phyloP scores from a whole-genome alignment of 305 asterid genomes.

The Rubia peregrina region DNA sequence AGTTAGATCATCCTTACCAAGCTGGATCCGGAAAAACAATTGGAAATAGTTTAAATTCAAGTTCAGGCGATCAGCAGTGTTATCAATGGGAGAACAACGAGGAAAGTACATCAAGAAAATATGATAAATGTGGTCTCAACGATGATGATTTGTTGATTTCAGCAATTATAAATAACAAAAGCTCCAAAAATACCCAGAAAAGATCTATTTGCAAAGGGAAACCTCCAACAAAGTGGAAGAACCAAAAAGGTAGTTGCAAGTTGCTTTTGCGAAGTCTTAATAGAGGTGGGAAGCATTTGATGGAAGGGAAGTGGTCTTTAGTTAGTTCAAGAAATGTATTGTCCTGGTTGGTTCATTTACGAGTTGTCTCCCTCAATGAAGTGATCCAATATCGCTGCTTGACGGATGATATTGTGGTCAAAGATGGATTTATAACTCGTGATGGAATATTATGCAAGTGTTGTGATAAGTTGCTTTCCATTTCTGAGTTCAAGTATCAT shows the following conservation, averaged over 20 bases:
- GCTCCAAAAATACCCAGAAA: constrained; percentile 37
- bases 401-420: constrained; percentile 49
- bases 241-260: constrained; percentile 72
- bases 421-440: constrained; percentile 68
- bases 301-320: constrained; percentile 72
- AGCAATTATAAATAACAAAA: constrained; percentile 53
- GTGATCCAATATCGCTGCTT: constrained; percentile 61
- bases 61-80: constrained; percentile 8
- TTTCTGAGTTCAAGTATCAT: constrained; percentile 67
- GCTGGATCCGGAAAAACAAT: constrained; percentile 14
- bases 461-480: constrained; percentile 52
- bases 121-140: constrained; percentile 37
- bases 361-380: constrained; percentile 55
- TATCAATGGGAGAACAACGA: constrained; percentile 5
- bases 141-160: constrained; percentile 83
- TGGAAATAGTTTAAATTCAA: constrained; percentile 7
- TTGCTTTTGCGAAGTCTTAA: constrained; percentile 62
- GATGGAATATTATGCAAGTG: constrained; percentile 81
- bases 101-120: constrained; percentile 33
- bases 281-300: constrained; percentile 53
- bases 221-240: constrained; percentile 53
- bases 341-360: constrained; percentile 79
- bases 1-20: constrained; percentile 10
- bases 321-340: constrained; percentile 63
- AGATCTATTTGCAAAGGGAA: constrained; percentile 44